These are phyloP conservation scores for Tolypocladium inflatum DNA, from an alignment of 2,329 filamentous ascomycete species.

Conservation along the genomic window DNA sequence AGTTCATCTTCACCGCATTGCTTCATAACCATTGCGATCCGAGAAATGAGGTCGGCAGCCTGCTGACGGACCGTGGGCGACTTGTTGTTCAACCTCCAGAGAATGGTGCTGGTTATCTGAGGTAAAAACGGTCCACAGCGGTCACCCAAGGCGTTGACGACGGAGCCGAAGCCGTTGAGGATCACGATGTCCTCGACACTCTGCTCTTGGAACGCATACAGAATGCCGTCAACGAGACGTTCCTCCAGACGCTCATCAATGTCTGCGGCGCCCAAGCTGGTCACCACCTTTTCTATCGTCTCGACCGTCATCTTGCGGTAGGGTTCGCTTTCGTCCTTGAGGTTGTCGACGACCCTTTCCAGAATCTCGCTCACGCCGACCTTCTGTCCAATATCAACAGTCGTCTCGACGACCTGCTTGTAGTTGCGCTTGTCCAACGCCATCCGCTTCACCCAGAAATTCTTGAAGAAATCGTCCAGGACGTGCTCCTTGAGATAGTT, in stretches of 20 bases:
- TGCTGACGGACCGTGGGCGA: constrained; percentile 94
- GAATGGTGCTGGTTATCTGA: constrained; percentile 92
- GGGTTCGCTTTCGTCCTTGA: constrained; percentile 96
- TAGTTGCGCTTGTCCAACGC: constrained; percentile 97
- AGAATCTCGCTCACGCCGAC: constrained; percentile 95
- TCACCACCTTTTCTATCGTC: constrained; percentile 93
- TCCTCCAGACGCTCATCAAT: constrained; percentile 90
- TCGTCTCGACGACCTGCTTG: constrained; percentile 94
- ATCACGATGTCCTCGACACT: constrained; percentile 93
- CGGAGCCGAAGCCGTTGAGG: constrained; percentile 94
- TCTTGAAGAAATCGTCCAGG: constrained; percentile 94
- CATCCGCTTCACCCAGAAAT: constrained; percentile 97
- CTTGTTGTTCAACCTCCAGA: constrained; percentile 97
- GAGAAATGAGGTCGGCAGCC: constrained; percentile 89
- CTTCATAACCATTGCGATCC: constrained; percentile 98
- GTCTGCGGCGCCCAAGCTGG: constrained; percentile 85
- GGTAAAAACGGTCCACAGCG: constrained; percentile 94
- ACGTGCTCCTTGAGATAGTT: constrained; percentile 94
- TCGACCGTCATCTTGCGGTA: constrained; percentile 99
- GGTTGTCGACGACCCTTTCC: constrained; percentile 83
- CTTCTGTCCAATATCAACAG: constrained; percentile 93
- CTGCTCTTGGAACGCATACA: constrained; percentile 96
- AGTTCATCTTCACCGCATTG: constrained; percentile 94
- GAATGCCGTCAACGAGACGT: constrained; percentile 85
- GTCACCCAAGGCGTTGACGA: constrained; percentile 88